Base-by-base conservation (phyloP, 352 stramenopile genomes). In the Phytophthora europaea region DNA sequence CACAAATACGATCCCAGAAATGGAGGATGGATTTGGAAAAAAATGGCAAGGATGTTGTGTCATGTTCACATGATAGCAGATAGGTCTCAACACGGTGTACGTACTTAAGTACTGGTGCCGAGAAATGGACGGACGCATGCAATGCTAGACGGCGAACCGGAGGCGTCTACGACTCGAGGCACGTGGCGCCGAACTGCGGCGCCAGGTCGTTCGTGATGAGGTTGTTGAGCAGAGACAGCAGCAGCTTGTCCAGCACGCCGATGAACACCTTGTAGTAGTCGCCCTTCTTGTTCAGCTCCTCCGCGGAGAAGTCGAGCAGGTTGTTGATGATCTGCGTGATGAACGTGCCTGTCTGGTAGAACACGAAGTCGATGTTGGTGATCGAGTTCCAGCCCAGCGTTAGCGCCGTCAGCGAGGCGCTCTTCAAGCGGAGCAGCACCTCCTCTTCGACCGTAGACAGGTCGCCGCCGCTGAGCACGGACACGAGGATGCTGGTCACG, bases 251-350 rank as follows among this genome's bases (percentile, higher is more conserved):
- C 40, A 78, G 64, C 36, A 85, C 62, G 4, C 72, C 36, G 51
- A 83, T 82, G 58, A 83, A 75, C n/a, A 66, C 73, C 13, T 77
- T 86, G 80, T 89, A 89, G 36, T 82, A 65, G 65, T 84, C 73
- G 61, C 78, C 80, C 82, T 90, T 91, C 79, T 90, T 89, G 82
- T 92, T 92, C 58, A 90, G 51, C 57, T 82, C 66, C 16, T 78
- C 70, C 16, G 79, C 79, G 26, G 75, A 87, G 67, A 91, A 88
- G 56, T 77, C 57, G 13, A 88, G 65, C 52, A 91, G 73, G 47
- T 64, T 64, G 72, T 88, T 83, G 54, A 78, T 79, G 13, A 91
- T 68, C 61, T 79, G 73, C 23, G 72, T 76, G 61, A 89, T 65
- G 60, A 90, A 75, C 36, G 76, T 65, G 62, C 72, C 60, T 12